phyloP scores from a whole-genome alignment of 805 yeast genomes.

The Cyberlindnera veronae region DNA sequence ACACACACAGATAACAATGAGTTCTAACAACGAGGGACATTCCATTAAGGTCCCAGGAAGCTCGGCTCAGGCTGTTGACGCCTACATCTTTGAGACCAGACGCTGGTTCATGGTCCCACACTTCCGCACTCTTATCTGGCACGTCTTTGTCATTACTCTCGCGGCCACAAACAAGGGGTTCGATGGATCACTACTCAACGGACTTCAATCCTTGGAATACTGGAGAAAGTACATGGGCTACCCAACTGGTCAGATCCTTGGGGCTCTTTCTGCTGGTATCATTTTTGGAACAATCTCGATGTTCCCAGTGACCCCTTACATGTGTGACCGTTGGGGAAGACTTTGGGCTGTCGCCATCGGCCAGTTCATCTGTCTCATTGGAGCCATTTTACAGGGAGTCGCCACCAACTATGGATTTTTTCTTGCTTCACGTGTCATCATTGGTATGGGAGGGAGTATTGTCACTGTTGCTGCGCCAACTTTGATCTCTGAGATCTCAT shows the following conservation, averaged over 20 bases:
- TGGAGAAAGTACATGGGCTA: constrained; percentile 39
- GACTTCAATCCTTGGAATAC: constrained; percentile 38
- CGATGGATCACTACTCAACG: constrained; percentile 49
- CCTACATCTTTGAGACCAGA: constrained; percentile 12
- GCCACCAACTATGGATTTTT: constrained; percentile 28
- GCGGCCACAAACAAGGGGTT: constrained; percentile 45
- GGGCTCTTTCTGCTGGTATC: constrained; percentile 38
- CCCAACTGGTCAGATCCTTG: constrained; percentile 36
- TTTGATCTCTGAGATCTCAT: constrained; percentile 47
- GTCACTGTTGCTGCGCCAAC: constrained; percentile 43
- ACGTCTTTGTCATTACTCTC: constrained; percentile 38
- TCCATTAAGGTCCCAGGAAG: no score
- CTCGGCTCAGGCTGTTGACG: no score
- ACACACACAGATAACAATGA: no score
- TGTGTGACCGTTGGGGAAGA: constrained; percentile 41
- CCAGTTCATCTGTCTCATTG: constrained; percentile 17
- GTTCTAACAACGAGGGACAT: no score
- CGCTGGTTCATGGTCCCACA: constrained; percentile 37
- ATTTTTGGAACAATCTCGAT: constrained; percentile 37
- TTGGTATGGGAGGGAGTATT: constrained; percentile 40
- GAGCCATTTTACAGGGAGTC: constrained; percentile 24
- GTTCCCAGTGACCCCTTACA: constrained; percentile 28
- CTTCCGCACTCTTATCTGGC: constrained; percentile 33
- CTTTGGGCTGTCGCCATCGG: constrained; percentile 23
- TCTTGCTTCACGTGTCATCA: constrained; percentile 34